Evolutionary conservation across 1,139 yeast species (phyloP), one percentile per base, ranked within the genome.

Genomic region (Candida anutae): DNA sequence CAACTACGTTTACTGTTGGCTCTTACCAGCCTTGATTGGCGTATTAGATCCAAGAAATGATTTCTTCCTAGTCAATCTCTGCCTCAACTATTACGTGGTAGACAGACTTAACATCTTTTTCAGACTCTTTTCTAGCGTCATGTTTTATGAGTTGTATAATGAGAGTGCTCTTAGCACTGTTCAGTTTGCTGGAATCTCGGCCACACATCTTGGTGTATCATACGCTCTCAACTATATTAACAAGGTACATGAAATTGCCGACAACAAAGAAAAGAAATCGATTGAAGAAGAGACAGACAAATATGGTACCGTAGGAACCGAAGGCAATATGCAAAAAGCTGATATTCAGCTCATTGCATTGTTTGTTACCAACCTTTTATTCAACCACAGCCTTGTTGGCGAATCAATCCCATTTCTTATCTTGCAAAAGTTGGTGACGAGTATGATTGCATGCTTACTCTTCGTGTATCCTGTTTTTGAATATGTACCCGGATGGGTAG

Each of bases 301-400:
- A 10, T n/a, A n/a, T n/a, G n/a, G n/a, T n/a, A 17, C 20, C 9
- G 8, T 17, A 10, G 23, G n/a, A 9, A 21, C 6, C 6, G 25
- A 26, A 13, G 30, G 30, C 19, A 54, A 60, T 11, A 49, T 64
- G 33, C 50, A 47, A 21, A 46, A 44, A 24, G 39, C 69, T 2
- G 71, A 65, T 32, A 50, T 62, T 27, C 70, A 64, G 27, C 38
- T 63, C 13, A 34, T 62, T 16, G 33, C 55, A 5, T 31, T 62
- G 9, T 37, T 53, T 12, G 21, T 60, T 8, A 46, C 49, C 22
- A 60, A 62, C 37, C 31, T 62, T 16, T 39, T 62, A n/a, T 58
- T 55, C 36, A 46, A 52, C 30, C 22, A 20, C 4, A 23, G 23
- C 1, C 25, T 35, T 22, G 26, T 25, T 2, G 27, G 21, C 5